Evolutionary conservation across 768 basidiomycete genomes (phyloP).

Genomic region (Pulveroboletus sp.): DNA sequence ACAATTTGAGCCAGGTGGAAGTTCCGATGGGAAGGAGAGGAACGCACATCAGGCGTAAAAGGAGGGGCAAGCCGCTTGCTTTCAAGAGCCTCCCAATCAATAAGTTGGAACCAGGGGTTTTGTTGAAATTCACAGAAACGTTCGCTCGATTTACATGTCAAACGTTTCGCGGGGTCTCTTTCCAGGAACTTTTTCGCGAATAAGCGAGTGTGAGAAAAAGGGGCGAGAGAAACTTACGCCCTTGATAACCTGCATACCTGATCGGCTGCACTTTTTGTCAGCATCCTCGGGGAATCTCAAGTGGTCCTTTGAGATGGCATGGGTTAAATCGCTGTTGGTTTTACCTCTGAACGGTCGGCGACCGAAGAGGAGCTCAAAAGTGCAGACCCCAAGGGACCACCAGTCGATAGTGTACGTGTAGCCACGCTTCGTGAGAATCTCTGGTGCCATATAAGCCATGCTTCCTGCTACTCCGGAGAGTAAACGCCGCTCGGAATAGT

Average conservation of each 20-base stretch:
- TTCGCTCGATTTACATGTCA: conserved; percentile 80
- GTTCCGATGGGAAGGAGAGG: not conserved
- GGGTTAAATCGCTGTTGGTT: conserved; percentile 88
- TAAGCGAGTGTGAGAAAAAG: conserved; percentile 13
- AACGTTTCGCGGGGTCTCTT: conserved; percentile 71
- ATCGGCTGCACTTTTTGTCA: conserved; percentile 67
- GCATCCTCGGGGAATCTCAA: conserved; percentile 90
- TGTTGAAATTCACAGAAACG: conserved; percentile 73
- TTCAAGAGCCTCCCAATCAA: conserved; percentile 88
- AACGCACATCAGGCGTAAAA: conserved; percentile 82
- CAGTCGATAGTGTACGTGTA: conserved; percentile 94
- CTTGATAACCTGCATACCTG: conserved; percentile 75
- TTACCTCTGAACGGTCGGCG: conserved; percentile 89
- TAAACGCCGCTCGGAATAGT: conserved; percentile 82
- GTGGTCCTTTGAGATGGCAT: conserved; percentile 84
- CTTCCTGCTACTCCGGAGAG: conserved; percentile 92
- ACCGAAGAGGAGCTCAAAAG: conserved; percentile 89
- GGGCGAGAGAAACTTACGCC: conserved; percentile 49
- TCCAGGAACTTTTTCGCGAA: conserved; percentile 66
- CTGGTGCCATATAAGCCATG: conserved; percentile 98
- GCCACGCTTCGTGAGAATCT: conserved; percentile 87
- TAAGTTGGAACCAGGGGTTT: conserved; percentile 83
- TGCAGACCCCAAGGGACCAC: conserved; percentile 95
- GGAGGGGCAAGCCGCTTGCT: conserved; percentile 70
- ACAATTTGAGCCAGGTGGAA: not conserved